Base-by-base conservation (phyloP, 2,329 filamentous ascomycete genomes). In the Aspergillus sp. region DNA sequence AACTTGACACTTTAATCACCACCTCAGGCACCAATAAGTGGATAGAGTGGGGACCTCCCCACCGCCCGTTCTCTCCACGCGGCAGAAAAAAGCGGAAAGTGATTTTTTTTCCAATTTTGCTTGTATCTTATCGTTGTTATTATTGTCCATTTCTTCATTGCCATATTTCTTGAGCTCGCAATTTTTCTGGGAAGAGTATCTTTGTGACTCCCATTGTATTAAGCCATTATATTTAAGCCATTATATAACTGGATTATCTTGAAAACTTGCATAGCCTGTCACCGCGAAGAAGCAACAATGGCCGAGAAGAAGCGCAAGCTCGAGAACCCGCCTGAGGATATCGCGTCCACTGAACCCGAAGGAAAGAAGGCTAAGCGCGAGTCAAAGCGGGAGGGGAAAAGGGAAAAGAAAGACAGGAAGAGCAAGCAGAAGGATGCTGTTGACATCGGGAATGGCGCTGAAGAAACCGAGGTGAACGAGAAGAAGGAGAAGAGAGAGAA, bases 231-330 rank as follows among this genome's bases (percentile, higher is more conserved):
- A 15, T 2, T 9, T n/a, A 31, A 1, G 14, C 21, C 25, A 9
- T 8, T 17, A 25, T 19, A 15, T 2, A 23, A 46, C 7, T 17
- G 17, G 19, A 15, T 17, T 21, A 11, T 21, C 5, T 43, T 11
- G 9, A 19, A 43, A 17, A 8, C 40, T 43, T 19, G n/a, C 9
- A 11, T 9, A 43, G 21, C 21, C n/a, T 11, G 7, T 5, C n/a
- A 5, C 40, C 15, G n/a, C 9, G 19, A 43, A 43, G 7, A 43
- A 43, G 17, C n/a, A 43, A 68, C 55, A 65, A 75, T 74, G 71
- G 66, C 68, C 52, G 71, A 74, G 59, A 75, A 70, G 59, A 73
- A 75, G 66, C 73, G 73, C 68, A 76, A 76, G 66, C 70, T 73
- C 62, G 63, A 64, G n/a, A 65, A 68, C 57, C 49, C 58, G 39